A percentile compares a stretch with the other conserved stretches of the same genome.
Evolutionary conservation across 495 filamentous ascomycete genomes (phyloP).

Genomic region (Daldinia grandis): DNA sequence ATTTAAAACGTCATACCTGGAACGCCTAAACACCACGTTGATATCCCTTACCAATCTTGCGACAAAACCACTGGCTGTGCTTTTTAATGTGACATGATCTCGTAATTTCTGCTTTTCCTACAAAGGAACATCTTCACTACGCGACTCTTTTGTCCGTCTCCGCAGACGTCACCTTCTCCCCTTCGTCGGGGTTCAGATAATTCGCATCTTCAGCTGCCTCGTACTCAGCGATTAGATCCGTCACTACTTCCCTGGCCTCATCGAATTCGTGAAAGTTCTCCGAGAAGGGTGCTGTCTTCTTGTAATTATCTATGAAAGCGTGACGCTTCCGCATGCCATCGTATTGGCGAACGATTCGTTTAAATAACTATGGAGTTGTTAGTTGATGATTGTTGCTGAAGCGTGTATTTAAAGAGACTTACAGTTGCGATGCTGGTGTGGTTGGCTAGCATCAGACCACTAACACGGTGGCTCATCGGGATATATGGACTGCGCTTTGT

Average conservation of each 20-base stretch:
- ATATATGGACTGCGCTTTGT: slow-evolving; percentile 97
- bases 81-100: slow-evolving; percentile 26
- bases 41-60: slow-evolving; percentile 5
- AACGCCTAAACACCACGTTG: slow-evolving; percentile 36
- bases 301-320: slow-evolving; percentile 94
- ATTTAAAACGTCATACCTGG: slow-evolving; percentile 15
- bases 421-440: slow-evolving; percentile 95
- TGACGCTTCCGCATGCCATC: slow-evolving; percentile 93
- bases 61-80: slow-evolving; percentile 9
- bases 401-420: slow-evolving; percentile 36
- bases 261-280: slow-evolving; percentile 96
- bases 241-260: slow-evolving; percentile 87
- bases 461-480: slow-evolving; percentile 88
- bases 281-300: slow-evolving; percentile 88
- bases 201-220: slow-evolving; percentile 90
- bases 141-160: slow-evolving; percentile 57
- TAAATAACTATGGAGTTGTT: slow-evolving; percentile 70
- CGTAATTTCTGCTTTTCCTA: slow-evolving; percentile 5
- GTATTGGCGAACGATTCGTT: slow-evolving; percentile 88
- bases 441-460: slow-evolving; percentile 96
- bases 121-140: slow-evolving; percentile 5
- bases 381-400: slow-evolving; percentile 9
- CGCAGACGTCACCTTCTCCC: slow-evolving; percentile 53
- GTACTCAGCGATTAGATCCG: slow-evolving; percentile 89
- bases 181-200: slow-evolving; percentile 78